A percentile compares a stretch with the other conserved stretches of the same genome.
Conservation (phyloP, 2,329 filamentous ascomycete genomes). For the Fusarium proliferatum region DNA sequence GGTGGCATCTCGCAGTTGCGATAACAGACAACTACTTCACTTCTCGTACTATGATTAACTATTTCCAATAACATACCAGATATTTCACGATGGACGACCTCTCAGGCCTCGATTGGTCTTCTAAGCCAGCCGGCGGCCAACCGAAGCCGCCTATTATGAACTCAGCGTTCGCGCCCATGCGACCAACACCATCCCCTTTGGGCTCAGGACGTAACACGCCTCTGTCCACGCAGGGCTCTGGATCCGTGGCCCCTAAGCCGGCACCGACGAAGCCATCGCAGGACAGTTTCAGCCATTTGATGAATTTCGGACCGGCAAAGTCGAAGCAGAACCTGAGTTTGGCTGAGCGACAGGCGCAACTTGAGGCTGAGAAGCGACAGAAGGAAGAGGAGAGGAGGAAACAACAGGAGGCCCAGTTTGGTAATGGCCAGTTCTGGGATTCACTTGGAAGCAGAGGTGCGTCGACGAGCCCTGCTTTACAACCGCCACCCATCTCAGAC, state of each 20-base stretch:
- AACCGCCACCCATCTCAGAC: constrained; percentile 32
- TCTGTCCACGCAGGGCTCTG: constrained; percentile 61
- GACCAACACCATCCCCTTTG: constrained; percentile 66
- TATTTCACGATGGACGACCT: constrained; percentile 68
- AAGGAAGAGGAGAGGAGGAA: constrained; percentile 80
- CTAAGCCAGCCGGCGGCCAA: constrained; percentile 52
- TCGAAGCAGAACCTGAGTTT: constrained; percentile 77
- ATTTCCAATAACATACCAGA: constrained; percentile 37
- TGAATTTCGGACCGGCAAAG: constrained; percentile 69
- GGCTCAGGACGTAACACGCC: constrained; percentile 68
- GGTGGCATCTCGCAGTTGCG: constrained; percentile 35
- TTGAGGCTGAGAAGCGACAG: constrained; percentile 72
- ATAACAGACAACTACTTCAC: constrained; percentile 32
- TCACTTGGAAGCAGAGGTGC: constrained; percentile 68
- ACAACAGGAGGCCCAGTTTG: constrained; percentile 81
- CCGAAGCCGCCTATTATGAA: constrained; percentile 56
- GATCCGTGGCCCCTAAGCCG: constrained; percentile 55
- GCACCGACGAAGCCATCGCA: constrained; percentile 63
- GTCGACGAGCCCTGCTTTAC: constrained; percentile 50
- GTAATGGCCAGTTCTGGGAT: constrained; percentile 81
- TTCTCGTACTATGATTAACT: constrained; percentile 43
- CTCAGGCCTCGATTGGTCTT: constrained; percentile 69
- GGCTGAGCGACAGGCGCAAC: constrained; percentile 78
- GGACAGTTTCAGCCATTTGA: constrained; percentile 83
- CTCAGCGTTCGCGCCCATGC: constrained; percentile 62